A percentile compares a stretch with the other conserved stretches of the same genome.
Evolutionary conservation across 1,139 yeast species (phyloP).

Genomic region (Taphrina betulina): DNA sequence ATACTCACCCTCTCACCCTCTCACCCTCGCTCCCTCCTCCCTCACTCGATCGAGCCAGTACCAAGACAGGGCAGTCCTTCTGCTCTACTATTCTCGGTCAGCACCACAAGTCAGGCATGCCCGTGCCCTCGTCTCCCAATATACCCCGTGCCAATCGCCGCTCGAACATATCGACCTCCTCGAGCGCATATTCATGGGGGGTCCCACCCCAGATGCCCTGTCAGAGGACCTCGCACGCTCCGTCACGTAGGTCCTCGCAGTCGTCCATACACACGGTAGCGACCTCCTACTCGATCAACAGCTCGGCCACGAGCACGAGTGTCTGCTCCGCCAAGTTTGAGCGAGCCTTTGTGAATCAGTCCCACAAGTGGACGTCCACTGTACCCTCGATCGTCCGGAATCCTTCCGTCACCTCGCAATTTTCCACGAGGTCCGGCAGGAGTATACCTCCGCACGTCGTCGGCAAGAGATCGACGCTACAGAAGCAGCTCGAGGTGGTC

Average conservation of each 20-base stretch:
- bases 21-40: no score
- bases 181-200: background rate
- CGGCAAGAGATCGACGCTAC: conserved; percentile 2
- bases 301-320: conserved; percentile 20
- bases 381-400: background rate
- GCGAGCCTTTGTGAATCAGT: conserved; percentile 13
- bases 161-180: conserved; percentile 3
- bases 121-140: conserved; percentile 8
- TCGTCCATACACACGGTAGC: conserved; percentile 17
- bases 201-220: background rate
- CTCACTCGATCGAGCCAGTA: no score
- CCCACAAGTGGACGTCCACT: conserved; percentile 8
- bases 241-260: conserved; percentile 10
- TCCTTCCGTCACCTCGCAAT: conserved; percentile 7
- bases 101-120: background rate
- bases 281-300: conserved; percentile 15
- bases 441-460: conserved; percentile 11
- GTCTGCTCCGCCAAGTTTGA: conserved; percentile 17
- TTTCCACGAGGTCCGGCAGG: background rate
- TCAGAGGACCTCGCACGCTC: background rate
- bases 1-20: no score
- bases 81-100: no score
- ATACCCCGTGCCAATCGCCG: conserved; percentile 5
- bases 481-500: background rate
- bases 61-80: no score